Base-by-base conservation (phyloP, 108 stramenopile genomes). In the Nannochloropsis gaditana region DNA sequence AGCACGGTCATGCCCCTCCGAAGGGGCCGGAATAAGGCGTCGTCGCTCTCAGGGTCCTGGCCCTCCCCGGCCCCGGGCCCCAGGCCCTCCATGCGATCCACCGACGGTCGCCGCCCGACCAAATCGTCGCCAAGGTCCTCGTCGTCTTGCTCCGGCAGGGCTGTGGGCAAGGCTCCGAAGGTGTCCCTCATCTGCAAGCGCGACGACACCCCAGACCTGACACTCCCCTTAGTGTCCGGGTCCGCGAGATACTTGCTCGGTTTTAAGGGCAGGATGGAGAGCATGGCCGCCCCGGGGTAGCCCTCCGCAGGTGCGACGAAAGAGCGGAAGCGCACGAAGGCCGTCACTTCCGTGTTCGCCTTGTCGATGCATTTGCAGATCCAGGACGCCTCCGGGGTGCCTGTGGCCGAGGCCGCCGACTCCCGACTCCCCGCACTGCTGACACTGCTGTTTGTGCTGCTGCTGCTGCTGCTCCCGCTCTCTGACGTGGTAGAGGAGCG, bases 281-380 rank as follows among this genome's bases (percentile, higher is more conserved):
- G n/a, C 59, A 73, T 73, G 2, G 59, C 59, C 59, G 59, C 59
- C 4, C 59, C 59, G 19, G 59, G 19, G 59, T 73, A 73, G 2
- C 59, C 59, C 59, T 73, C 59, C 59, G 59, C n/a, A 15, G 59
- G 59, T 6, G 59, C 59, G 19, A n/a, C 59, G n/a, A 73, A 73
- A 4, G 59, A 73, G 19, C 59, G 59, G n/a, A 73, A 73, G 19
- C 59, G 59, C 59, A 73, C 59, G 19, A 73, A 73, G 59, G 59
- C 59, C 59, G 59, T 73, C 2, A 73, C n/a, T n/a, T 73, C 59
- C 59, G 59, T 73, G n/a, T 73, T 73, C 59, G 19, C 2, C 59
- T 73, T 73, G n/a, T 73, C 59, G n/a, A 73, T 73, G 59, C 59
- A 73, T 73, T 73, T 73, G 59, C 59, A 73, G n/a, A 73, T 73